Percentiles rank a stretch among this genome's conserved stretches.
Evolutionary conservation across 1,139 yeast species (phyloP).

Genomic region (Taiozyma sp.): DNA sequence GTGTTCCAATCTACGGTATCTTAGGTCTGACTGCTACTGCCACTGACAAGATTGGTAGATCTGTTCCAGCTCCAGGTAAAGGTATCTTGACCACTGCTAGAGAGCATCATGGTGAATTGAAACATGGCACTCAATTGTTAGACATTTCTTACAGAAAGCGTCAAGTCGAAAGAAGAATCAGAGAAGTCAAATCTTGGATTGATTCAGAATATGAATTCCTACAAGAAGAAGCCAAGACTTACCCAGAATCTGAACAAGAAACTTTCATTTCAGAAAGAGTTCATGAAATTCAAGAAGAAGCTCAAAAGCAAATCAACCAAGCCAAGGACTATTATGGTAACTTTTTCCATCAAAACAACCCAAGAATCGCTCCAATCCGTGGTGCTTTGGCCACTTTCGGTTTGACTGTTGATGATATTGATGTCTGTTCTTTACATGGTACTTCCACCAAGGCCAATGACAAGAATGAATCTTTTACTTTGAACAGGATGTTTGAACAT

Average conservation of each 20-base stretch:
- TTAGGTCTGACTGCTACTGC: slow-evolving; percentile 95
- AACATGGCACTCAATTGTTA: slow-evolving; percentile 75
- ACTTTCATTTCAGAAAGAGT: slow-evolving; percentile 73
- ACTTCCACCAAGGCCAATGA: slow-evolving; percentile 98
- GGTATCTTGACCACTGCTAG: slow-evolving; percentile 98
- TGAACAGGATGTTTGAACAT: slow-evolving; percentile 89
- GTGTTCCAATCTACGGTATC: slow-evolving; percentile 97
- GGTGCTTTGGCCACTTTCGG: slow-evolving; percentile 95
- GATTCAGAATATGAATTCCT: slow-evolving; percentile 72
- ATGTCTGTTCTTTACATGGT: slow-evolving; percentile 99
- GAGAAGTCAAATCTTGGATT: slow-evolving; percentile 79
- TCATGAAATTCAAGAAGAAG: slow-evolving; percentile 83
- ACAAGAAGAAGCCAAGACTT: slow-evolving; percentile 60
- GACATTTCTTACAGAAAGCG: slow-evolving; percentile 92
- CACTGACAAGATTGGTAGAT: slow-evolving; percentile 96
- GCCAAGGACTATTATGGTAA: slow-evolving; percentile 96
- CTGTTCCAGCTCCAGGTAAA: slow-evolving; percentile 99
- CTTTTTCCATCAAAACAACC: slow-evolving; percentile 84
- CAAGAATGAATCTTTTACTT: slow-evolving; percentile 92
- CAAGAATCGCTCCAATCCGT: slow-evolving; percentile 94
- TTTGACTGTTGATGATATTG: slow-evolving; percentile 89
- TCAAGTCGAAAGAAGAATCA: slow-evolving; percentile 76
- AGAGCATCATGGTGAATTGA: slow-evolving; percentile 81
- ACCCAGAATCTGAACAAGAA: slow-evolving; percentile 41
- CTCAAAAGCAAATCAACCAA: slow-evolving; percentile 76